Evolutionary conservation across 805 yeast genomes (phyloP), one percentile per base, ranked within the genome.

Genomic region (Yarrowia divulgata): DNA sequence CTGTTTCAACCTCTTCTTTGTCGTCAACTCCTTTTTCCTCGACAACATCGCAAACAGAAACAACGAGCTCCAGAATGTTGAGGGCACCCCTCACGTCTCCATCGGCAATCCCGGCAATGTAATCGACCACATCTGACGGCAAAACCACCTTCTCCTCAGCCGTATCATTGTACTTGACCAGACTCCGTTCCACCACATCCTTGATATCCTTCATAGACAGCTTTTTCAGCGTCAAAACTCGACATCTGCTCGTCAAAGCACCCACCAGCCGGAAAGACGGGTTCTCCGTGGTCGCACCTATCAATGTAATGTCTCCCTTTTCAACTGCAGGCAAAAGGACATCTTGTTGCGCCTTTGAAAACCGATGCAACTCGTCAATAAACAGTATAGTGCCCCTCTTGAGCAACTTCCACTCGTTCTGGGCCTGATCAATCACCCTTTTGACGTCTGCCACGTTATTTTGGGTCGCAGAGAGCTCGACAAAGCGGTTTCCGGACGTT

Each of bases 221-320:
- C 69, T 85, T 84, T 57, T 85, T 81, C 71, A 95, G 80, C 7
- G 88, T 88, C 75, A 93, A 90, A 0, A 92, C 87, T 70, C 93
- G 88, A 75, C 97, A 91, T 69, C 99, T 80, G 7, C 97, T 91
- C 35, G 92, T 77, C 42, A 95, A 80, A 0, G 98, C 98, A 68
- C 89, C 86, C 71, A 93, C 88, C 50, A 95, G 79, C 73, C 91
- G 89, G 74, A 90, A 89, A 60, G 90, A 87, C 4, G 98, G 97
- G 76, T 95, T 95, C 76, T 95, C 99, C 0, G 98, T 93, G 0
- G 99, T 95, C n/a, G 98, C 98, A 6, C 99, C 99, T 32, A 66
- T 67, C 52, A 95, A 82, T 1, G 88, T 86, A 54, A 93, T 86
- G 67, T 87, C 87, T 2, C 98, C 98, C 37, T 85, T 81, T 76